Percentiles rank a stretch among this genome's conserved stretches.
Conservation (phyloP, 352 stramenopile species). For the Phytophthora crassamura region DNA sequence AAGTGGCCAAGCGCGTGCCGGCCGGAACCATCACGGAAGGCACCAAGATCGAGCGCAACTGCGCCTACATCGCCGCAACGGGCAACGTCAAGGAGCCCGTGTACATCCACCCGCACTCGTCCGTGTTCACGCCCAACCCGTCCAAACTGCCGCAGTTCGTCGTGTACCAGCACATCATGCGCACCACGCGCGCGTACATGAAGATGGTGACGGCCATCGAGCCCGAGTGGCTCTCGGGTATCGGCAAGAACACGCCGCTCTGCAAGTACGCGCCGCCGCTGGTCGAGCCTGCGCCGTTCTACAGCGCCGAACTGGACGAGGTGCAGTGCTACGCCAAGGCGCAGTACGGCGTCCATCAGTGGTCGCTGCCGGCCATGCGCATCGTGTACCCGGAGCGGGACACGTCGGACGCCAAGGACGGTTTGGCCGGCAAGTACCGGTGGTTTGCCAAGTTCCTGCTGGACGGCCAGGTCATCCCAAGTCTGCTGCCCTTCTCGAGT, state of each 20-base stretch:
- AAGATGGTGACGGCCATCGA: conserved; percentile 98
- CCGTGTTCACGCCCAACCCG: conserved; percentile 78
- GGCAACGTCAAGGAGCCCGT: conserved; percentile 68
- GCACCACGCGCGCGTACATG: conserved; percentile 93
- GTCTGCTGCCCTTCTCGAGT: conserved; percentile 78
- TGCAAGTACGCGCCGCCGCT: conserved; percentile 74
- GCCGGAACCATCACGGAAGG: conserved; percentile 79
- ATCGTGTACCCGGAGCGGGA: conserved; percentile 60
- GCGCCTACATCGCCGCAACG: conserved; percentile 73
- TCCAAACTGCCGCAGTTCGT: conserved; percentile 73
- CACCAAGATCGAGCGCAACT: conserved; percentile 86
- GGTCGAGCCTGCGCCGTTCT: conserved; percentile 67
- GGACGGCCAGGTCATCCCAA: conserved; percentile 65
- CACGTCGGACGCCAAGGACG: conserved; percentile 41
- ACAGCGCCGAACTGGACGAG: conserved; percentile 60
- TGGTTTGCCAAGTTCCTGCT: conserved; percentile 90
- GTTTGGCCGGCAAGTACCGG: conserved; percentile 59
- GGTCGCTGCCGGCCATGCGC: conserved; percentile 62
- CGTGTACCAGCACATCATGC: conserved; percentile 83
- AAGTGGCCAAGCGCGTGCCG: conserved; percentile 79
- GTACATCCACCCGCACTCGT: conserved; percentile 88
- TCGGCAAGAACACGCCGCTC: conserved; percentile 77
- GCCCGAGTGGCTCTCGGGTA: conserved; percentile 94
- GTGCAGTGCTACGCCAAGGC: conserved; percentile 84
- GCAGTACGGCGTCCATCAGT: conserved; percentile 77